These are phyloP conservation scores for Mortierella claussenii DNA, from an alignment of 192 early-diverging fungal species.

Conservation along the genomic window DNA sequence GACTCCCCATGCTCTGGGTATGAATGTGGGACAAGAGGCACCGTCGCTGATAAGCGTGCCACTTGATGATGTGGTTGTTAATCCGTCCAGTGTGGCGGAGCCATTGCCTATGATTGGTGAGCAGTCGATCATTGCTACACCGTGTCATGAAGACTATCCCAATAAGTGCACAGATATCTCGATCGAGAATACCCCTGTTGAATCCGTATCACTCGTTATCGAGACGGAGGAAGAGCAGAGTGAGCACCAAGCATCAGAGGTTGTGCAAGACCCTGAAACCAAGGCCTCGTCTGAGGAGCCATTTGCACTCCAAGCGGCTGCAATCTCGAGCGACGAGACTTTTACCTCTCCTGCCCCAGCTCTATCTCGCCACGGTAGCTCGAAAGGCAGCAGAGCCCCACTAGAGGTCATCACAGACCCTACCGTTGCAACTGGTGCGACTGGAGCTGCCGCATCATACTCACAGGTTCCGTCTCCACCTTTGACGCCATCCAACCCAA, in stretches of 20 bases:
- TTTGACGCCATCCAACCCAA: slow-evolving; percentile 21
- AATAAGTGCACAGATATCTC: too few relatives aligned
- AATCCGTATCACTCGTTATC: too few relatives aligned
- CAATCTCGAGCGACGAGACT: slow-evolving; percentile 7
- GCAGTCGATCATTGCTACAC: background rate
- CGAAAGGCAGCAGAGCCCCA: background rate
- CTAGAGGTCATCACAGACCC: slow-evolving; percentile 19
- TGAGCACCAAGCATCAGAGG: too few relatives aligned
- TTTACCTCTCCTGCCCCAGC: background rate
- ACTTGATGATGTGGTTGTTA: slow-evolving; percentile 1
- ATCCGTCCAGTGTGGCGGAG: slow-evolving; percentile 6
- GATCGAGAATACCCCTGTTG: too few relatives aligned
- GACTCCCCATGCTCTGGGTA: too few relatives aligned
- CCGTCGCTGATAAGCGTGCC: too few relatives aligned
- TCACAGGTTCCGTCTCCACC: slow-evolving; percentile 44
- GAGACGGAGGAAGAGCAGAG: too few relatives aligned
- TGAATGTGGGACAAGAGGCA: too few relatives aligned
- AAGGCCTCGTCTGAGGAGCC: background rate
- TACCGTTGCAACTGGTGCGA: background rate
- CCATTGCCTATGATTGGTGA: background rate
- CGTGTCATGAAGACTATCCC: background rate
- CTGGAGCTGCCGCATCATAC: background rate
- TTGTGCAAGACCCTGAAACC: too few relatives aligned
- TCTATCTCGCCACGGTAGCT: background rate
- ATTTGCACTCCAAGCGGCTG: slow-evolving; percentile 17